These are phyloP conservation scores for Lizonia empirigonia DNA, from an alignment of 2,329 filamentous ascomycete species.

Conservation along the genomic window DNA sequence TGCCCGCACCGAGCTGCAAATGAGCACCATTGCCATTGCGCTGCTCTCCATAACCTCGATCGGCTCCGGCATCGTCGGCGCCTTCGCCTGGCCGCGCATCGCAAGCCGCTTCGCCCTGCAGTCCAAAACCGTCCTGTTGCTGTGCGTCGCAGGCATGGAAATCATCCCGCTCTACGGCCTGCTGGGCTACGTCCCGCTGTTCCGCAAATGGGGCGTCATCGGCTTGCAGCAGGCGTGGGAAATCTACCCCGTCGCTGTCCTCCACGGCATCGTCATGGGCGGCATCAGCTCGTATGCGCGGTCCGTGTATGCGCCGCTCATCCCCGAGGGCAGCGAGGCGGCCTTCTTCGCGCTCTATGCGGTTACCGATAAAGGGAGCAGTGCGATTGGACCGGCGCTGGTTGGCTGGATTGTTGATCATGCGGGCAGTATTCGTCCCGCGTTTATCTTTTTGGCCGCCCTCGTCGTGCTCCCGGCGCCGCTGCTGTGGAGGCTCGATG, in stretches of 20 bases:
- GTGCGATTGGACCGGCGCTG: slow-evolving; percentile 86
- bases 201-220: slow-evolving; percentile 72
- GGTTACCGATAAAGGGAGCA: slow-evolving; percentile 93
- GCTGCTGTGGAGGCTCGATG: slow-evolving; percentile 79
- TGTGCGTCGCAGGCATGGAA: slow-evolving; percentile 84
- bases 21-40: slow-evolving; percentile 83
- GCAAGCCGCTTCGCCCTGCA: slow-evolving; percentile 69
- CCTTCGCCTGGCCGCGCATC: slow-evolving; percentile 83
- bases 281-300: slow-evolving; percentile 88
- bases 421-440: slow-evolving; percentile 54
- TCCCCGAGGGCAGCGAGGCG: slow-evolving; percentile 88
- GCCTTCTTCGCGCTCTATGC: slow-evolving; percentile 94
- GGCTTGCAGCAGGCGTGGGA: slow-evolving; percentile 89
- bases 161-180: slow-evolving; percentile 88
- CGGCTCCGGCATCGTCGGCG: slow-evolving; percentile 80
- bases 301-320: slow-evolving; percentile 85
- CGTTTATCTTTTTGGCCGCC: slow-evolving; percentile 83
- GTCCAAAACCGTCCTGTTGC: slow-evolving; percentile 82
- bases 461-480: slow-evolving; percentile 79
- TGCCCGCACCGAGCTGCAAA: slow-evolving; percentile 86
- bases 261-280: slow-evolving; percentile 89
- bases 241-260: slow-evolving; percentile 83
- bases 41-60: slow-evolving; percentile 91
- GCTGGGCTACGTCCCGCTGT: slow-evolving; percentile 78
- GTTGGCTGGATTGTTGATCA: slow-evolving; percentile 86